These are phyloP conservation scores for Pleurozium schreberi DNA, from an alignment of 225 moss, liverwort and hornwort genomes.

Conservation along the genomic window DNA sequence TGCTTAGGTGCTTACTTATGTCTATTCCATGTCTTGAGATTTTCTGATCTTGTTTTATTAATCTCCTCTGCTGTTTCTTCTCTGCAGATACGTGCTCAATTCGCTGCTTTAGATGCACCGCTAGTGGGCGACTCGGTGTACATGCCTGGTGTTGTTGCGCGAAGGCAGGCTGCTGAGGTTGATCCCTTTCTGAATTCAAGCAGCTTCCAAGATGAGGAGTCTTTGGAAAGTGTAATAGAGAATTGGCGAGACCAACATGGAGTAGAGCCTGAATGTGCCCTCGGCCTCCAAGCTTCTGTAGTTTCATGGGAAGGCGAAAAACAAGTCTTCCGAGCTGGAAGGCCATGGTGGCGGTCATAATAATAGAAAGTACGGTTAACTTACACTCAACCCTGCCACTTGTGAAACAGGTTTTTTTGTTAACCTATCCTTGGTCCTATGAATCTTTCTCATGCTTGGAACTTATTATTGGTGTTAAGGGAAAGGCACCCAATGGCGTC, in stretches of 20 bases:
- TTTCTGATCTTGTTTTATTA: background rate
- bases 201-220: background rate
- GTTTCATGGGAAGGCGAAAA: conserved; percentile 52
- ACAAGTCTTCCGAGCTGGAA: conserved; percentile 34
- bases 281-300: conserved; percentile 53
- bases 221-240: background rate
- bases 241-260: conserved; percentile 45
- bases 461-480: background rate
- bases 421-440: background rate
- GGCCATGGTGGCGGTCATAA: conserved; percentile 38
- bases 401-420: background rate
- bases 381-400: background rate
- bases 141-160: conserved; percentile 58
- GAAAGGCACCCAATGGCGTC: too few species aligned
- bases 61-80: background rate
- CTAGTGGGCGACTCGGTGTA: conserved; percentile 91
- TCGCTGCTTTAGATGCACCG: conserved; percentile 77
- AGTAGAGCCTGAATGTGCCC: conserved; percentile 44
- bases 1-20: background rate
- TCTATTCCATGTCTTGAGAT: background rate
- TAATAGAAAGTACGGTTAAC: background rate
- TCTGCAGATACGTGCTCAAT: conserved; percentile 71
- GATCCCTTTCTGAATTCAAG: conserved; percentile 47
- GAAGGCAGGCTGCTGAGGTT: conserved; percentile 47
- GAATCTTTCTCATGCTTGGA: background rate